Conservation (phyloP, 306 rosid genomes). For the Medicago arabica region DNA sequence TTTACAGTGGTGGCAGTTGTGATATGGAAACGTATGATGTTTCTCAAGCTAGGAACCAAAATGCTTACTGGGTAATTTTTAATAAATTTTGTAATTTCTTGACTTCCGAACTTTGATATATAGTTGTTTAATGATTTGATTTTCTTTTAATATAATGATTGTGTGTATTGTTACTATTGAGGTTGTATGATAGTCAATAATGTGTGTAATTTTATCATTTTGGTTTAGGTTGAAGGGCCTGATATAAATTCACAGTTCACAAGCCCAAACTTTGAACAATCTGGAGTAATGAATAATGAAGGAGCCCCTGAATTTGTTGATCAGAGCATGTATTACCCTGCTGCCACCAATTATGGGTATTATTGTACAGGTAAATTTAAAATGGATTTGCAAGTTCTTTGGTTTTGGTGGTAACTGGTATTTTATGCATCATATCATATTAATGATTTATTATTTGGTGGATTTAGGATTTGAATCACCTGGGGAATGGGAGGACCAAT, state of each 20-base stretch:
- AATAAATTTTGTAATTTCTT: not conserved
- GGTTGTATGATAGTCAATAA: constrained; percentile 26
- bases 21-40: constrained; percentile 69
- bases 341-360: constrained; percentile 91
- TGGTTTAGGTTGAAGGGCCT: constrained; percentile 65
- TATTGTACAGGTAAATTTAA: constrained; percentile 78
- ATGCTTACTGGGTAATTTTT: constrained; percentile 59
- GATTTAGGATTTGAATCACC: constrained; percentile 86
- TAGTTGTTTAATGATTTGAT: constrained; percentile 4
- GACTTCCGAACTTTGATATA: constrained; percentile 3
- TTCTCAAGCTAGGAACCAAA: constrained; percentile 57
- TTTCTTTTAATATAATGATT: constrained; percentile 4
- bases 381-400: not conserved
- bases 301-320: constrained; percentile 87
- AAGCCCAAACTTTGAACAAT: constrained; percentile 64
- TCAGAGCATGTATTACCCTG: constrained; percentile 83
- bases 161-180: not conserved
- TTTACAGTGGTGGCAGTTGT: constrained; percentile 70
- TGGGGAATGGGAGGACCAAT: constrained; percentile 91
- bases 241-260: constrained; percentile 62
- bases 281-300: constrained; percentile 73
- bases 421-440: constrained; percentile 23
- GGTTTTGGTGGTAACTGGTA: constrained; percentile 5
- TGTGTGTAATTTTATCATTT: constrained; percentile 14
- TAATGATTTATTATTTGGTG: constrained; percentile 23